Evolutionary conservation across 1,284 basidiomycete genomes (phyloP).

Genomic region (Ganoderma boninense): DNA sequence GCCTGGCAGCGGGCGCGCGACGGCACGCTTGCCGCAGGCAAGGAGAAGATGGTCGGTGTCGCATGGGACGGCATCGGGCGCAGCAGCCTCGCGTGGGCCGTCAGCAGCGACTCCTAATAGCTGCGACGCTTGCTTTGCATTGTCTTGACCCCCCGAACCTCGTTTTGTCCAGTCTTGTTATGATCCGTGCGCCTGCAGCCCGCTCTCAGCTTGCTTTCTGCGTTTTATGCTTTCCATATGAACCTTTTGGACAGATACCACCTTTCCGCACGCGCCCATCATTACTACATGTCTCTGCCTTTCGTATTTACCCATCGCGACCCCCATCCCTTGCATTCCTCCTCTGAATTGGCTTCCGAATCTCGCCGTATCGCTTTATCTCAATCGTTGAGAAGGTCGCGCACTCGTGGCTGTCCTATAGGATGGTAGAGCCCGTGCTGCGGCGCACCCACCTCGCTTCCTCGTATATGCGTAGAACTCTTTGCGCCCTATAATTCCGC

Average conservation of each 20-base stretch:
- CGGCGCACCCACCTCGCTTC: conserved; percentile 13
- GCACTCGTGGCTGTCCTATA: conserved; percentile 24
- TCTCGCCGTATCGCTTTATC: not conserved
- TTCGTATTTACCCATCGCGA: conserved; percentile 4
- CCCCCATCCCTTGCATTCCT: not conserved
- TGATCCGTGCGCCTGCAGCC: conserved; percentile 18
- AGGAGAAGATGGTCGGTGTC: conserved; percentile 63
- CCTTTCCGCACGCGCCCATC: not conserved
- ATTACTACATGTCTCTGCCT: not conserved
- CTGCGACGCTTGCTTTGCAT: not conserved
- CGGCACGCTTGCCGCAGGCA: conserved; percentile 56
- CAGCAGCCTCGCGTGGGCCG: conserved; percentile 55
- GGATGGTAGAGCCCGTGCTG: conserved; percentile 25
- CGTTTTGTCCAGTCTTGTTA: not conserved
- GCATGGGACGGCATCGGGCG: conserved; percentile 66
- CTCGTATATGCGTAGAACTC: conserved; percentile 18
- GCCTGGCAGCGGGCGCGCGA: conserved; percentile 56
- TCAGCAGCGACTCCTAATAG: conserved; percentile 23
- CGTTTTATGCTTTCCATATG: conserved; percentile 14
- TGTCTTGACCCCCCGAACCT: not conserved
- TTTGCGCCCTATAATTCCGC: conserved; percentile 3
- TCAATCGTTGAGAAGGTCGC: conserved; percentile 12
- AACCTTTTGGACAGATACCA: conserved; percentile 19
- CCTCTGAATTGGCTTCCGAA: too few relatives aligned
- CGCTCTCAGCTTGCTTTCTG: conserved; percentile 20